These are phyloP conservation scores for Apiotrichum brassicae DNA, from an alignment of 1,284 basidiomycete species.

Conservation along the genomic window DNA sequence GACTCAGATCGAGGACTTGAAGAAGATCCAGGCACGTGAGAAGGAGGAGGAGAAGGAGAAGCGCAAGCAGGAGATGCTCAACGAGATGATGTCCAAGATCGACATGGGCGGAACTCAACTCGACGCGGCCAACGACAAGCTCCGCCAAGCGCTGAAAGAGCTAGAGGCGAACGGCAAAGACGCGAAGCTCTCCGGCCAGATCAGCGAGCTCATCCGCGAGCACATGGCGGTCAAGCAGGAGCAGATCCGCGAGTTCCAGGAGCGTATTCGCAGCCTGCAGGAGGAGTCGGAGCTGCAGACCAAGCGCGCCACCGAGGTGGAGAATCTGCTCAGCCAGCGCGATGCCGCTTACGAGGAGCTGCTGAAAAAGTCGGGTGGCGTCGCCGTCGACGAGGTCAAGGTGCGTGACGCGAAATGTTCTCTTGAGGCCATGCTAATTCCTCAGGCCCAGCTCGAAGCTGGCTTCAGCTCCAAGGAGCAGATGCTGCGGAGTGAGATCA, in stretches of 20 bases:
- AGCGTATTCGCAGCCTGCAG: constrained; percentile 78
- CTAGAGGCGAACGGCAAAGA: constrained; percentile 28
- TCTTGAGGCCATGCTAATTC: too few species aligned
- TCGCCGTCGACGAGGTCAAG: constrained; percentile 73
- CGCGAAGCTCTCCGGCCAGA: constrained; percentile 50
- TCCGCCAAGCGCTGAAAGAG: constrained; percentile 35
- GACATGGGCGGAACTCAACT: constrained; percentile 54
- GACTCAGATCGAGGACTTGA: constrained; percentile 71
- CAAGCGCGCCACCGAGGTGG: constrained; percentile 79
- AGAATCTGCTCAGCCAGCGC: constrained; percentile 69
- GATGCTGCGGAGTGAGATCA: constrained; percentile 74
- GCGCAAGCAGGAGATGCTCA: constrained; percentile 98
- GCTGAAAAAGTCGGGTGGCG: constrained; percentile 54
- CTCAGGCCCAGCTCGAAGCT: constrained; percentile 83
- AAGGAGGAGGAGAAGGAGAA: constrained; percentile 98
- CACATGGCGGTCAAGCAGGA: constrained; percentile 86
- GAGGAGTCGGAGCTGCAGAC: constrained; percentile 85
- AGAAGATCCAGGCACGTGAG: constrained; percentile 71
- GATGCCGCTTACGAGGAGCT: constrained; percentile 96
- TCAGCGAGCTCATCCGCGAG: constrained; percentile 60
- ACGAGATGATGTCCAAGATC: constrained; percentile 99
- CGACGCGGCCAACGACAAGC: constrained; percentile 34
- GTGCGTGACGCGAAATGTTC: too few species aligned
- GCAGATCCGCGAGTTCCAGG: constrained; percentile 78
- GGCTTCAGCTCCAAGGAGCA: constrained; percentile 91